A percentile compares a stretch with the other conserved stretches of the same genome.
Evolutionary conservation across 768 basidiomycete species (phyloP).

Genomic region (Leccinum truebloodii): DNA sequence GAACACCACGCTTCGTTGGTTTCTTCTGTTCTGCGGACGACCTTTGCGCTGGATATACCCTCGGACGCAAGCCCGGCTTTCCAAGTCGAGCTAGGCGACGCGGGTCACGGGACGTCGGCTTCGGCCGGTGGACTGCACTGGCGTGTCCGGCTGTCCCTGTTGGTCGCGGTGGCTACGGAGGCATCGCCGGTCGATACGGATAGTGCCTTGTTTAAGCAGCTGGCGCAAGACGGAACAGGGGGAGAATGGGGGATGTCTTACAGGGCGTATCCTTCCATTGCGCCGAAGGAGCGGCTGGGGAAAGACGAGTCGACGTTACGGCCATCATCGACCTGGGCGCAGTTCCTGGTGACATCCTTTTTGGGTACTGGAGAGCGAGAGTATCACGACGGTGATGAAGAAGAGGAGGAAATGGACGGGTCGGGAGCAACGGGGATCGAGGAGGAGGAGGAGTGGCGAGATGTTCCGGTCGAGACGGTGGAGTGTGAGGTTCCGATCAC

Average conservation of each 20-base stretch:
- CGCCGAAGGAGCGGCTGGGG: slow-evolving; percentile 54
- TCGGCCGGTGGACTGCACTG: slow-evolving; percentile 79
- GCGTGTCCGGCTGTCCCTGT: slow-evolving; percentile 82
- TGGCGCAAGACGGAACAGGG: slow-evolving; percentile 56
- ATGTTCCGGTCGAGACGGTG: slow-evolving; percentile 79
- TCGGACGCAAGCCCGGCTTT: slow-evolving; percentile 90
- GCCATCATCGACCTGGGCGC: slow-evolving; percentile 35
- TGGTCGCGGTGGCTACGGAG: slow-evolving; percentile 71
- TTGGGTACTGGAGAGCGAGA: slow-evolving; percentile 45
- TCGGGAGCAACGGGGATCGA: slow-evolving; percentile 46
- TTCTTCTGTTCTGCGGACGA: slow-evolving; percentile 68
- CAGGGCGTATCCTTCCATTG: slow-evolving; percentile 56
- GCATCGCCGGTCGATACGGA: slow-evolving; percentile 46
- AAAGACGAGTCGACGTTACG: not conserved
- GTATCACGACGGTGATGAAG: slow-evolving; percentile 57
- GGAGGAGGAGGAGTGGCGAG: slow-evolving; percentile 64
- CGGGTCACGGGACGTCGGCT: slow-evolving; percentile 19
- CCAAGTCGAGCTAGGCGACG: slow-evolving; percentile 54
- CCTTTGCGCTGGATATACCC: slow-evolving; percentile 91
- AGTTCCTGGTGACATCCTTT: slow-evolving; percentile 42
- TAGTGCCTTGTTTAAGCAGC: slow-evolving; percentile 52
- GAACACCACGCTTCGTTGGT: slow-evolving; percentile 83
- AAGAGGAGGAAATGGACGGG: slow-evolving; percentile 28
- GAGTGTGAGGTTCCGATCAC: slow-evolving; percentile 91
- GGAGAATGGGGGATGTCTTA: slow-evolving; percentile 77